A percentile compares a stretch with the other conserved stretches of the same genome.
Evolutionary conservation across 1,284 basidiomycete species (phyloP).

Genomic region (Xerocomus nothofagi): DNA sequence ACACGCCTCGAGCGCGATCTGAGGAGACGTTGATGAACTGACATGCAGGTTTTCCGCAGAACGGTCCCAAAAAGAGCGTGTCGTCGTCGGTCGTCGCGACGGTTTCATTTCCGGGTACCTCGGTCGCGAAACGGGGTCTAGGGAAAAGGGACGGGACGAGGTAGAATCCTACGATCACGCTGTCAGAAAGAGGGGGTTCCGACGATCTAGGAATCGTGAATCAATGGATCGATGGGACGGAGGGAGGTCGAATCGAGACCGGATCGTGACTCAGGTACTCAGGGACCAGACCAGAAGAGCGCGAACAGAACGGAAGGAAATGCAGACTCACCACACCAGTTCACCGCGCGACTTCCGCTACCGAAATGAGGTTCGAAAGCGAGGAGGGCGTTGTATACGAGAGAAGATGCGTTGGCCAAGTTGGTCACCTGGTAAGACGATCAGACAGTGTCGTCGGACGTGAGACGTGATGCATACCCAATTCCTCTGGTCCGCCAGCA

Average conservation of each 20-base stretch:
- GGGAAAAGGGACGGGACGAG: slow-evolving; percentile 67
- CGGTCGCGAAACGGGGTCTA: slow-evolving; percentile 37
- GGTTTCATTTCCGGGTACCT: slow-evolving; percentile 13
- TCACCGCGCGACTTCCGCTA: slow-evolving; percentile 62
- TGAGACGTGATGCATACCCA: too few relatives aligned
- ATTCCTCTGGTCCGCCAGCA: slow-evolving; percentile 68
- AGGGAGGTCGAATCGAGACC: not conserved
- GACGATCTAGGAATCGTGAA: not conserved
- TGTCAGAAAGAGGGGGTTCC: slow-evolving; percentile 13
- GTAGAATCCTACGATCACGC: slow-evolving; percentile 71
- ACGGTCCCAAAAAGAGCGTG: slow-evolving; percentile 73
- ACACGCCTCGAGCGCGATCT: slow-evolving; percentile 70
- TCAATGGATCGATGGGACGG: too few relatives aligned
- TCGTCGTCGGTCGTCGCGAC: slow-evolving; percentile 15
- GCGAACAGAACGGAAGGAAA: not conserved
- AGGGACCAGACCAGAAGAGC: not conserved
- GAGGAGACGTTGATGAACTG: slow-evolving; percentile 68
- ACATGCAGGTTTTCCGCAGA: slow-evolving; percentile 87
- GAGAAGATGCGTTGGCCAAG: slow-evolving; percentile 76
- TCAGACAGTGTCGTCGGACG: too few relatives aligned
- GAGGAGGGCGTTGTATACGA: slow-evolving; percentile 76
- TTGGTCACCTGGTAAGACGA: slow-evolving; percentile 78
- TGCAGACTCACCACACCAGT: slow-evolving; percentile 80
- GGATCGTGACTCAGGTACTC: not conserved
- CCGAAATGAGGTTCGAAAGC: slow-evolving; percentile 71